phyloP scores from a whole-genome alignment of 78 protist genomes.

The Dictyostelium intermedium region DNA sequence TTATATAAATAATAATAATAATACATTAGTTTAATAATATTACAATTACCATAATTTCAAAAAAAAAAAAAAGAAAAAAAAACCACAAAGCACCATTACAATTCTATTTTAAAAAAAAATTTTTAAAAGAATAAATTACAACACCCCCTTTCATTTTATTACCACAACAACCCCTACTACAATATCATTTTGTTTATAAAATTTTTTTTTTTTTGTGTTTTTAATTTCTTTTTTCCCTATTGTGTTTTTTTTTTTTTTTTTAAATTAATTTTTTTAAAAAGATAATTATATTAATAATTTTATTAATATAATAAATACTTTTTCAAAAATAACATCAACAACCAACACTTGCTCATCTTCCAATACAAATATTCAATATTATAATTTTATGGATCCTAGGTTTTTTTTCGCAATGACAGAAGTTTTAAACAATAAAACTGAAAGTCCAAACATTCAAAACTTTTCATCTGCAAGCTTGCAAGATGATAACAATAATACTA shows the following conservation, averaged over 20 bases:
- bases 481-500: not conserved
- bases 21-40: not conserved
- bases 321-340: constrained; percentile 14
- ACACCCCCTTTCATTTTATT: not conserved
- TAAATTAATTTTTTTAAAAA: not conserved
- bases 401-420: constrained; percentile 56
- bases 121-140: not conserved
- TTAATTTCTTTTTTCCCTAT: not conserved
- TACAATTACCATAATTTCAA: not conserved
- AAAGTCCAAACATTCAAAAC: constrained; percentile 23
- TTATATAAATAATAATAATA: not conserved
- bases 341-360: not conserved
- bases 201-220: not conserved
- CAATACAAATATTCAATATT: not conserved
- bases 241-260: not conserved
- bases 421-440: constrained; percentile 41
- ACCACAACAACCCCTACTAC: not conserved
- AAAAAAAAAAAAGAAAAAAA: not conserved
- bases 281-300: not conserved
- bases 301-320: not conserved
- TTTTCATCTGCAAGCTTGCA: not conserved
- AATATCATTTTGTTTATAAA: not conserved
- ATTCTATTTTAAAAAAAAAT: not conserved
- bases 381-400: constrained; percentile 32
- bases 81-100: not conserved